Evolutionary conservation across 106 monocot species (phyloP), one percentile per base, ranked within the genome.

Genomic region (Dendrobium chrysotoxum): DNA sequence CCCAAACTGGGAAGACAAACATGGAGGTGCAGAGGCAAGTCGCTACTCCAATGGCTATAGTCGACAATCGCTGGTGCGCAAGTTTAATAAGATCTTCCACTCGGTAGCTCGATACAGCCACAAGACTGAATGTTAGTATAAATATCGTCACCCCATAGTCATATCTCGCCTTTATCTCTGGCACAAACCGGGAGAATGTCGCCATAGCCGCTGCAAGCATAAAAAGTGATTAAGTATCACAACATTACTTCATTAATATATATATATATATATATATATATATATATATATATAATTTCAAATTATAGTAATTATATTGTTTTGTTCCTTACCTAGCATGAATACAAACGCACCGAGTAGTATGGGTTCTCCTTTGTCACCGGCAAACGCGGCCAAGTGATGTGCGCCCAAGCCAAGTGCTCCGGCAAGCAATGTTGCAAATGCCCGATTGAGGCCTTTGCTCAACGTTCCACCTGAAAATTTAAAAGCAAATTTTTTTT

Each of bases 71-170:
- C 83, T 91, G 89, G 44, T 89, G 87, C 11, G 88, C 89, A 28
- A 94, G 13, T 40, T 75, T 68, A 8, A 88, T 64, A n/a, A 91
- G 20, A 40, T 94, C 86, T 7, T 94, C 91, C 0, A 88, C 85
- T 42, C 93, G 66, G 75, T 86, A 94, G 81, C 93, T 88, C 72
- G 93, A 91, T 64, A 91, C 86, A 9, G 93, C 79, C 50, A 94
- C 93, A 3, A 94, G 81, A 77, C 90, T 92, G 38, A 95, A 92
- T 28, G 92, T 92, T 45, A 92, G 79, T 57, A 92, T 95, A 79
- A 95, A 92, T 53, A 95, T 83, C 13, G 85, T 79, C 78, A 91
- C 89, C 4, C 95, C 95, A 64, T 95, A 95, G 77, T 95, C 95
- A 47, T 92, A 95, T 66, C 81, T 85, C 26, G 86, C 85, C 84